These are phyloP conservation scores for Tetrahymena thermophila DNA, from an alignment of 73 alveolate genomes.

Conservation along the genomic window DNA sequence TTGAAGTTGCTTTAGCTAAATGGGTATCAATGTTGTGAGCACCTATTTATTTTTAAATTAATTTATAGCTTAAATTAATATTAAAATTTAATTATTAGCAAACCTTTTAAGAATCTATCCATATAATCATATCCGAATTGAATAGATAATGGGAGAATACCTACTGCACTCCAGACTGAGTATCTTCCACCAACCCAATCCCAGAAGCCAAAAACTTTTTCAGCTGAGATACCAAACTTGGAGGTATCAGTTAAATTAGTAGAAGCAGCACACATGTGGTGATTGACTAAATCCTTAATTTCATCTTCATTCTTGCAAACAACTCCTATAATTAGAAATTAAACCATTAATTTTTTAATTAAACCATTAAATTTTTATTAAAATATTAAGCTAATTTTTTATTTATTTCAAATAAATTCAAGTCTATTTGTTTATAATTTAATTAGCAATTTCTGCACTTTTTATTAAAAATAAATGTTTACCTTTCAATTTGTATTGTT, in stretches of 20 bases:
- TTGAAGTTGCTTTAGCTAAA: constrained; percentile 12
- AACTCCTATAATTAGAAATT: neutral
- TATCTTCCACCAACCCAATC: constrained; percentile 98
- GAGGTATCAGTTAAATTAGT: constrained; percentile 73
- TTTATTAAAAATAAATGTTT: neutral
- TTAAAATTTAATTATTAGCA: neutral
- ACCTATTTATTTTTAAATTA: neutral
- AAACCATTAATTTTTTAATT: neutral
- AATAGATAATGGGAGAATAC: constrained; percentile 87
- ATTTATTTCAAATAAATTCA: neutral
- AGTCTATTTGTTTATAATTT: neutral
- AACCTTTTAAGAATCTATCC: constrained; percentile 12
- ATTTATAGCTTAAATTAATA: no score
- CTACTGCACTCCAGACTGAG: constrained; percentile 95
- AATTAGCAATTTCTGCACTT: neutral
- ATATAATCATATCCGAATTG: constrained; percentile 68
- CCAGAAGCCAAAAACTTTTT: constrained; percentile 89
- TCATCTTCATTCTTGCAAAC: neutral
- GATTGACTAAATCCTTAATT: neutral
- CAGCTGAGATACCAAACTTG: constrained; percentile 75
- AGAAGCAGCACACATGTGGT: constrained; percentile 83
- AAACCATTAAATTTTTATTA: neutral
- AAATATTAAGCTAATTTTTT: neutral
- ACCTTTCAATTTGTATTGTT: constrained; percentile 48
- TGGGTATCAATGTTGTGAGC: constrained; percentile 12